Evolutionary conservation across 345 rosid genomes (phyloP), one percentile per base, ranked within the genome.

Genomic region (Physaria fendleri): DNA sequence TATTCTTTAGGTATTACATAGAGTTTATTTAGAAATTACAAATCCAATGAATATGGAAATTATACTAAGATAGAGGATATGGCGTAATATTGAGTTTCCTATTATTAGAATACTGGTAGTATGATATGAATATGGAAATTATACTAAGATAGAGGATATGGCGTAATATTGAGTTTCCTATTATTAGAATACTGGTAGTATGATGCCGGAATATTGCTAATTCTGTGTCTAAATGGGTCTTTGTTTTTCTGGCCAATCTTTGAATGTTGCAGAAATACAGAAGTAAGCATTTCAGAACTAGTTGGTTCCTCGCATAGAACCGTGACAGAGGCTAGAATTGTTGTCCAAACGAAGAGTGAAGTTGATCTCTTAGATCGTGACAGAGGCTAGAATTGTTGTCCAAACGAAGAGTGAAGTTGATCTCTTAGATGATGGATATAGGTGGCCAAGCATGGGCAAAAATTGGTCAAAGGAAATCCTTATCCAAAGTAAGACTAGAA

Each of bases 381-480:
- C 87, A 21, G 90, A 87, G 69, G 83, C 95, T 23, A 75, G 85
- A 75, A 90, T 90, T 54, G 81, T 90, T 58, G 89, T 90, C 62
- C 97, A 90, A 74, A 87, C 95, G 5, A 90, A 59, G 34, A 87
- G 97, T 59, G 91, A 90, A 79, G 97, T 90, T 76, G 95, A 90
- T 69, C 91, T 90, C 41, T 66, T 90, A 76, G 97, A 90, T 43
- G 97, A 90, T 49, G 95, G 97, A 55, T 90, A 78, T 66, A 81
- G 89, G 47, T 90, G 97, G 91, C 95, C 59, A 90, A 90, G 74
- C 87, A 90, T 70, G 97, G 94, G 14, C 97, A 90, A 80, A 90
- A 90, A 76, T 87, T 85, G 48, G 97, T 90, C 56, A 90, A 90
- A 71, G 94, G 95, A 63, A 90, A 90, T 79, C 95, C 85, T 49